Evolutionary conservation across 345 rosid species (phyloP), one percentile per base, ranked within the genome.

Genomic region (Erucastrum elatum): DNA sequence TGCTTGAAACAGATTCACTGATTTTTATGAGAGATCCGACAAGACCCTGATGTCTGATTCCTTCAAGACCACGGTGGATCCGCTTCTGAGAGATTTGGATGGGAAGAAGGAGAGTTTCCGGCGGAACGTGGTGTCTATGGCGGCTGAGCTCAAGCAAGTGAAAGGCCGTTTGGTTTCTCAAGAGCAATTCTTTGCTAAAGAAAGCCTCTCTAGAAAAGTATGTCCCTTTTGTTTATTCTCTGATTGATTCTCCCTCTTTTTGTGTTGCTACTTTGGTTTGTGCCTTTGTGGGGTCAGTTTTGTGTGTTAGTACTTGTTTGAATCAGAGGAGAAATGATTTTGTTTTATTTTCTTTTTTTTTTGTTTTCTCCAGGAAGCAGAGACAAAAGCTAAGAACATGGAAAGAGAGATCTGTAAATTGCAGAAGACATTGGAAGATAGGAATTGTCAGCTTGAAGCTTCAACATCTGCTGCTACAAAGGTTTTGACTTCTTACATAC

Each of bases 71-170:
- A 62, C 61, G 67, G 78, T 81, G 62, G 99, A 95, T 84, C 99
- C 97, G 0, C 75, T 91, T 72, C 44, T 95, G 87, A 91, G 83
- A 82, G 98, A 90, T 85, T 90, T 95, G 49, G 83, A 93, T 75
- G 99, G 85, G 87, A 95, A 87, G 85, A 95, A 95, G 83, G 98
- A 86, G 76, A 89, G 84, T 80, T 95, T 95, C 77, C 70, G 91
- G 80, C 76, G 87, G 16, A 92, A 92, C 86, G 97, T 95, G 9
- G 97, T 88, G 37, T 95, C 93, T 11, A 71, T 95, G 33, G 99
- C 98, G 31, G 85, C 93, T 4, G 97, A 92, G 88, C 76, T 95
- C 21, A 93, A 89, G 82, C 97, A 88, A 75, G 93, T 83, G 16
- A 90, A 91, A 63, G 83, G 83, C 70, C 97, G 98, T 70, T 87